These are phyloP conservation scores for Globisporangium lucens DNA, from an alignment of 352 stramenopile species.

Conservation along the genomic window DNA sequence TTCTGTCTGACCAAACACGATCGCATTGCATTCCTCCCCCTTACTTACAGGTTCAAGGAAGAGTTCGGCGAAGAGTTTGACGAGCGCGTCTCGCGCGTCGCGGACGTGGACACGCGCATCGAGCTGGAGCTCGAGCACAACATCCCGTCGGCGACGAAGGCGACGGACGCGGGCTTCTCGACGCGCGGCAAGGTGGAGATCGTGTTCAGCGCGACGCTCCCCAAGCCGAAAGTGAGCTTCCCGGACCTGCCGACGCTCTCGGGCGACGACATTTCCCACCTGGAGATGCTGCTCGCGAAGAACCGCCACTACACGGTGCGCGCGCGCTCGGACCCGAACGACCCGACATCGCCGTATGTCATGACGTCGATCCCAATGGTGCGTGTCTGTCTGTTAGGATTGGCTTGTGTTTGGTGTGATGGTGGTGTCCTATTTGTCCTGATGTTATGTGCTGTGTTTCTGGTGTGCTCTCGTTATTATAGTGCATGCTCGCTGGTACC, in stretches of 20 bases:
- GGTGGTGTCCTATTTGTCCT: background rate
- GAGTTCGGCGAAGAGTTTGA: slow-evolving; percentile 71
- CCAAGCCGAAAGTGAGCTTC: slow-evolving; percentile 67
- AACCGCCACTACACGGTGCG: slow-evolving; percentile 70
- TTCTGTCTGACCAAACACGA: background rate
- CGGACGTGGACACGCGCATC: slow-evolving; percentile 42
- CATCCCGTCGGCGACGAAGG: slow-evolving; percentile 23
- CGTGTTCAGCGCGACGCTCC: slow-evolving; percentile 41
- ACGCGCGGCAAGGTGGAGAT: slow-evolving; percentile 60
- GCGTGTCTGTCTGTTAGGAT: background rate
- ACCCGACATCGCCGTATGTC: slow-evolving; percentile 64
- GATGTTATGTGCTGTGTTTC: background rate
- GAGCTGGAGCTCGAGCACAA: slow-evolving; percentile 70
- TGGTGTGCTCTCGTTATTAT: background rate
- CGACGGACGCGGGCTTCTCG: slow-evolving; percentile 29
- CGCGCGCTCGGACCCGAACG: slow-evolving; percentile 50
- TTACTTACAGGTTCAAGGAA: slow-evolving; percentile 46
- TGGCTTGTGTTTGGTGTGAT: background rate
- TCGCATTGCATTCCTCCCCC: background rate
- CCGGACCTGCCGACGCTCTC: slow-evolving; percentile 43
- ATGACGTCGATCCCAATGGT: slow-evolving; percentile 75
- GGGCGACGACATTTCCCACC: slow-evolving; percentile 37
- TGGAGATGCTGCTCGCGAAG: slow-evolving; percentile 42
- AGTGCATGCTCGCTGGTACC: slow-evolving; percentile 73
- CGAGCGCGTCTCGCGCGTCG: slow-evolving; percentile 28